Conservation (phyloP, 371 early-diverging fungal genomes). For the Mortierella sp. region DNA sequence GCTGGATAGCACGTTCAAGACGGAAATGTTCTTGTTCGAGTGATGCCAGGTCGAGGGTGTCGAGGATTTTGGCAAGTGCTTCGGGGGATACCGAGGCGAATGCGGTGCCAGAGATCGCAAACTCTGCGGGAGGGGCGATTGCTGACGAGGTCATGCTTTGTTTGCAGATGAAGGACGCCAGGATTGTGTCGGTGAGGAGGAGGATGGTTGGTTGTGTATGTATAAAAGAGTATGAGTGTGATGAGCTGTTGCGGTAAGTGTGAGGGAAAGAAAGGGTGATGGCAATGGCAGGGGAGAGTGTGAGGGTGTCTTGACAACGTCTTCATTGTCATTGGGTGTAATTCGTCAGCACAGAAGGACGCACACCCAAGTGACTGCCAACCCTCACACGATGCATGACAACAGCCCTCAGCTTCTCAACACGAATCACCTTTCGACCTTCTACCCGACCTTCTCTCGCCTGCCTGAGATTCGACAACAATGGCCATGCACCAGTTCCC, state of each 20-base stretch:
- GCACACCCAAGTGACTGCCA: background rate
- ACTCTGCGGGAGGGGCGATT: slow-evolving; percentile 46
- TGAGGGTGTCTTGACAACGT: no score
- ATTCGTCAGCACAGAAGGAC: background rate
- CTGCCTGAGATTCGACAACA: background rate
- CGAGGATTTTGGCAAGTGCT: slow-evolving; percentile 47
- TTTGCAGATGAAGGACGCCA: background rate
- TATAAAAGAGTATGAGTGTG: no score
- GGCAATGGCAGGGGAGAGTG: background rate
- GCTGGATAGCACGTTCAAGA: slow-evolving; percentile 40
- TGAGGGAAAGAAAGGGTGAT: background rate
- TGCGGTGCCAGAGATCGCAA: slow-evolving; percentile 38
- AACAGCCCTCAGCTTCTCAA: background rate
- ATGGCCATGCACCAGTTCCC: slow-evolving; percentile 45
- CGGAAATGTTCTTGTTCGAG: slow-evolving; percentile 44
- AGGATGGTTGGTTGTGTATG: background rate
- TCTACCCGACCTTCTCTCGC: no score
- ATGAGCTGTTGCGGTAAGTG: no score
- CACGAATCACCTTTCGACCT: background rate
- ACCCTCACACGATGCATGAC: background rate
- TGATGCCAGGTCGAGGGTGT: slow-evolving; percentile 42
- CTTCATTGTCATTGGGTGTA: background rate
- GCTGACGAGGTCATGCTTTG: slow-evolving; percentile 23
- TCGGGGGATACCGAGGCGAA: slow-evolving; percentile 45
- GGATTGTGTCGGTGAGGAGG: background rate